Percentiles rank a stretch among this genome's conserved stretches.
These are phyloP conservation scores for Fusarium virguliforme DNA, from an alignment of 2,329 filamentous ascomycete species.

Conservation along the genomic window DNA sequence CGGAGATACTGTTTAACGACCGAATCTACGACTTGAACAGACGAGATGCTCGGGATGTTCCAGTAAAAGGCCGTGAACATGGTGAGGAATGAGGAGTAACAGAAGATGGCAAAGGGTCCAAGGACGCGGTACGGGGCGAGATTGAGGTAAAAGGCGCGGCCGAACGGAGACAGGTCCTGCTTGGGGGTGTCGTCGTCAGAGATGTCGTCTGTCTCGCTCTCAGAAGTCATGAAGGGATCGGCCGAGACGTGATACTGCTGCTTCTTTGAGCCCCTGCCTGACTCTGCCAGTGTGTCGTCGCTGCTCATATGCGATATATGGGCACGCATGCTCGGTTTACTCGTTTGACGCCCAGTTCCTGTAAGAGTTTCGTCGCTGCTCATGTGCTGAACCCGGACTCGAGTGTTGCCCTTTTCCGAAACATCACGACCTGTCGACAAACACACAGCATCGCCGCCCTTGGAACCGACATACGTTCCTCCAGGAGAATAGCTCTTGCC, in stretches of 20 bases:
- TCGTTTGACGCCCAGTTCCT: constrained; percentile 16
- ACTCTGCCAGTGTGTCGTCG: constrained; percentile 48
- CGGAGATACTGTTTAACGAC: constrained; percentile 50
- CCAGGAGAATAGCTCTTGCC: constrained; percentile 62
- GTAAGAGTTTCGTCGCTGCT: constrained; percentile 46
- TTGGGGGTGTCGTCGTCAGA: constrained; percentile 1
- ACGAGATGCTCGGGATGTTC: constrained; percentile 65
- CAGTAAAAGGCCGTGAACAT: constrained; percentile 67
- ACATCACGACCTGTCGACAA: constrained; percentile 49
- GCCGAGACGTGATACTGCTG: constrained; percentile 7
- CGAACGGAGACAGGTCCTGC: constrained; percentile 63
- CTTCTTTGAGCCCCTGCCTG: constrained; percentile 20
- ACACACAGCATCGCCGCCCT: constrained; percentile 66
- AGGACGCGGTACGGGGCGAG: constrained; percentile 67
- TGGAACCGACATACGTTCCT: constrained; percentile 68
- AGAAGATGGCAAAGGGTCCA: constrained; percentile 64
- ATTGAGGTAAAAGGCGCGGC: constrained; percentile 69
- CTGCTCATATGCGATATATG: constrained; percentile 48
- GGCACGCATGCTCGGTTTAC: constrained; percentile 20
- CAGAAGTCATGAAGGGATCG: constrained; percentile 35
- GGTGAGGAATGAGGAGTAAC: constrained; percentile 65
- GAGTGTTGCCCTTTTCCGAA: constrained; percentile 17
- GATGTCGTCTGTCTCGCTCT: constrained; percentile 39
- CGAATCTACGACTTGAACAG: constrained; percentile 63
- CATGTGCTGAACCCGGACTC: constrained; percentile 34